Conservation (phyloP, 306 rosid genomes). For the Aeschynomene evenia region DNA sequence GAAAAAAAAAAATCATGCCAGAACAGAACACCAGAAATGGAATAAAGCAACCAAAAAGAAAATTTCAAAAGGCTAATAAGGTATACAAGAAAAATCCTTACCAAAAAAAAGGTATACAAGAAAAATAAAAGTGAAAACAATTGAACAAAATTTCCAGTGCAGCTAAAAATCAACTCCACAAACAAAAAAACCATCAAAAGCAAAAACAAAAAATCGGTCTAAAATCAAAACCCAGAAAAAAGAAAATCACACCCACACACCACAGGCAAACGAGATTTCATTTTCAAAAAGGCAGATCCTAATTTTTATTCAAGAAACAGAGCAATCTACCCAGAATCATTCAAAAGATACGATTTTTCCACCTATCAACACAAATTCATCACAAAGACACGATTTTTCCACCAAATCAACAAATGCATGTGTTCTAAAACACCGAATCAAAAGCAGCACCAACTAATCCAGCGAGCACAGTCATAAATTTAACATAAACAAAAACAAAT, state of each 20-base stretch:
- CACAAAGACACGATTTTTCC: not conserved
- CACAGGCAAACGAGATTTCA: not conserved
- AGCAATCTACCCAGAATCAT: not conserved
- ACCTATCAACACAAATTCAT: not conserved
- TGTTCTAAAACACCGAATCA: not conserved
- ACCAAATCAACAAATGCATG: conserved; percentile 21
- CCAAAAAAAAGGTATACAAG: conserved; percentile 31
- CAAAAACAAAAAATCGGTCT: not conserved
- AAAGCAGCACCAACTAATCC: not conserved
- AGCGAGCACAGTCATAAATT: not conserved
- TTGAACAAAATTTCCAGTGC: not conserved
- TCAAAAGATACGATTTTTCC: no score
- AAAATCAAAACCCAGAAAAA: conserved; percentile 1
- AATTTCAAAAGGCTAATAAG: not conserved
- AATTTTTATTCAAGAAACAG: not conserved
- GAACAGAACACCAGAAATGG: not conserved
- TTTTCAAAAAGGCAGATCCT: not conserved
- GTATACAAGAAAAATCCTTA: conserved; percentile 27
- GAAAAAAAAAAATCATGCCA: not conserved
- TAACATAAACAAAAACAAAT: not conserved
- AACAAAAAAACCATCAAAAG: not conserved
- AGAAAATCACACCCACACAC: not conserved
- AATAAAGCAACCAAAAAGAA: not conserved
- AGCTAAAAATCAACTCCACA: not conserved
- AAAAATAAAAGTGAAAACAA: not conserved